Evolutionary conservation across 2,329 filamentous ascomycete species (phyloP).

Genomic region (Juglanconis juglandina): DNA sequence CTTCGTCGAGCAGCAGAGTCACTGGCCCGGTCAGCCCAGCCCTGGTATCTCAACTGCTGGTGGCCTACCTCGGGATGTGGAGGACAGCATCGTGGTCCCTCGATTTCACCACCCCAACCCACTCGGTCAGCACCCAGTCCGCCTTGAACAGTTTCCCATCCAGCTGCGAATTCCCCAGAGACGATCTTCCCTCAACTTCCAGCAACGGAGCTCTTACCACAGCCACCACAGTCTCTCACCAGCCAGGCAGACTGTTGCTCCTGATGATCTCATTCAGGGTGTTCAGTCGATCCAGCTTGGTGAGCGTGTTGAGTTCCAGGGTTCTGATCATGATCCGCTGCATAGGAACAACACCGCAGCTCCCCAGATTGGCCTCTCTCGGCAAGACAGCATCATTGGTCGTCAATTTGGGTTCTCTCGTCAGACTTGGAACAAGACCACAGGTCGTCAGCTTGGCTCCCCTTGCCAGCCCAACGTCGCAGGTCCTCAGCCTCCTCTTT

Average conservation of each 20-base stretch:
- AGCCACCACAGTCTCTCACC: not conserved
- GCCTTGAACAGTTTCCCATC: not conserved
- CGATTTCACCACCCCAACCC: constrained; percentile 10
- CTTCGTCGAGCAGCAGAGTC: not conserved
- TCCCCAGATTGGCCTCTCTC: too few species aligned
- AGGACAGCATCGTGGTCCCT: not conserved
- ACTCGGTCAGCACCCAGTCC: constrained; percentile 12
- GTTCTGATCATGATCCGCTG: not conserved
- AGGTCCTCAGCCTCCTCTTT: too few species aligned
- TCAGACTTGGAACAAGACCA: too few species aligned
- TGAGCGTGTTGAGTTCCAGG: not conserved
- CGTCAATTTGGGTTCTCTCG: too few species aligned
- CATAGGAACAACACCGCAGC: not conserved
- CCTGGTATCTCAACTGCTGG: not conserved
- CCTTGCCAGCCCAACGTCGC: too few species aligned
- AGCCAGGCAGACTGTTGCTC: not conserved
- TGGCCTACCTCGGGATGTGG: not conserved
- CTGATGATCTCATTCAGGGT: not conserved
- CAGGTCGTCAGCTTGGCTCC: too few species aligned
- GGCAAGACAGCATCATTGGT: too few species aligned
- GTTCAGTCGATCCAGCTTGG: not conserved
- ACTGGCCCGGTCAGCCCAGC: not conserved
- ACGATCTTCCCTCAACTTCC: constrained; percentile 9
- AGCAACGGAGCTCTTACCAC: not conserved
- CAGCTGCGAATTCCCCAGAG: constrained; percentile 7